Conservation (phyloP, 805 yeast genomes). For the Kodamaea kaohsiungensis region DNA sequence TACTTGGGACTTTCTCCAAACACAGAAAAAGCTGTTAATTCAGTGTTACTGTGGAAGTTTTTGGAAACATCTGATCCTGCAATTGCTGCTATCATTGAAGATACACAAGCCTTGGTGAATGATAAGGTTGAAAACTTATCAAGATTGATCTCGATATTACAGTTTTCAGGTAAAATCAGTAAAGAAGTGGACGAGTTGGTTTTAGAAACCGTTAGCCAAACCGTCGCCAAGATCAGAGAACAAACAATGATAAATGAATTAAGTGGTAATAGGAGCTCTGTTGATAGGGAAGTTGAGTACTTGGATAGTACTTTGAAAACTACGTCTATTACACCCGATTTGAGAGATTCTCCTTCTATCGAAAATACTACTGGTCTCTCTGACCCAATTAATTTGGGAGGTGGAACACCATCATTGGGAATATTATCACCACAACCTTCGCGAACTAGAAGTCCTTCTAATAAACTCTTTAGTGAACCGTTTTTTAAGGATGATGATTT, state of each 20-base stretch:
- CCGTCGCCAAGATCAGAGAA: constrained; percentile 56
- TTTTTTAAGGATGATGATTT: constrained; percentile 15
- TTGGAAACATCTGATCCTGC: constrained; percentile 67
- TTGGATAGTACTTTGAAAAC: neutral
- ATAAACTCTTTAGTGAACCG: constrained; percentile 19
- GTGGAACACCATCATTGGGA: neutral
- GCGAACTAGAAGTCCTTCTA: constrained; percentile 28
- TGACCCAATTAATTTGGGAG: constrained; percentile 4
- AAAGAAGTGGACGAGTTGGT: constrained; percentile 76
- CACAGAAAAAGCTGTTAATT: constrained; percentile 56
- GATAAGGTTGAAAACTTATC: constrained; percentile 70
- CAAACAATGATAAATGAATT: constrained; percentile 22
- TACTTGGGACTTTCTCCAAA: constrained; percentile 53
- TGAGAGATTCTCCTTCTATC: neutral
- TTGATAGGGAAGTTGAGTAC: neutral
- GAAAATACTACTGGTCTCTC: constrained; percentile 1
- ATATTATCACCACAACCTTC: constrained; percentile 37
- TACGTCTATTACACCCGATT: neutral
- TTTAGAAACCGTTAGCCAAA: constrained; percentile 58
- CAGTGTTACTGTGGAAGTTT: constrained; percentile 42
- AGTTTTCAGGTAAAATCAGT: constrained; percentile 74
- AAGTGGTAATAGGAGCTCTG: constrained; percentile 3
- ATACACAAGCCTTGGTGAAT: constrained; percentile 60
- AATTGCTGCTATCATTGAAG: constrained; percentile 59
- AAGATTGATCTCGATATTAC: constrained; percentile 70